A percentile compares a stretch with the other conserved stretches of the same genome.
Conservation (phyloP, 768 basidiomycete species). For the Boletus reticulatus region DNA sequence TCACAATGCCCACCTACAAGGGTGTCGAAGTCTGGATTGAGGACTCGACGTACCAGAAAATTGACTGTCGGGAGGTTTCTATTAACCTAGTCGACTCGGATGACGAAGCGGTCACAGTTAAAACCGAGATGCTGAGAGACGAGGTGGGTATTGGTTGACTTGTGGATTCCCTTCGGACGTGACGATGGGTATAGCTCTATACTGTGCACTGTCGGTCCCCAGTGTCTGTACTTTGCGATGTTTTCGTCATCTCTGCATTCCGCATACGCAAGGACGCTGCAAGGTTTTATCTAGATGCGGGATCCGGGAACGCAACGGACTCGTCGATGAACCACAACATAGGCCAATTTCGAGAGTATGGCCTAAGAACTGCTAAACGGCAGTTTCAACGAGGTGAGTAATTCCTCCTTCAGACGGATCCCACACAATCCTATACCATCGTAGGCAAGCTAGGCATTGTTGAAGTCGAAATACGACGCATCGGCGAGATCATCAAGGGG, state of each 20-base stretch:
- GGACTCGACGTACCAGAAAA: constrained; percentile 7
- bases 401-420: background rate
- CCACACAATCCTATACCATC: background rate
- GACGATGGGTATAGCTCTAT: constrained; percentile 3
- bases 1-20: constrained; percentile 14
- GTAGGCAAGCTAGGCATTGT: constrained; percentile 7
- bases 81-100: constrained; percentile 10
- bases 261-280: constrained; percentile 6
- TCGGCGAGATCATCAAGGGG: constrained; percentile 5
- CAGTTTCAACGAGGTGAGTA: background rate
- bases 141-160: constrained; percentile 2
- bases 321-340: constrained; percentile 6
- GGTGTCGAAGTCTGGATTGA: constrained; percentile 19
- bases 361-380: constrained; percentile 11
- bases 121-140: constrained; percentile 6
- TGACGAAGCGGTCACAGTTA: constrained; percentile 9
- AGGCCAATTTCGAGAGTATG: background rate
- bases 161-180: background rate
- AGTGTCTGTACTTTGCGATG: constrained; percentile 15
- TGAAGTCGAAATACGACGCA: constrained; percentile 18
- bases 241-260: constrained; percentile 3
- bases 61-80: background rate
- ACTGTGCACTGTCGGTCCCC: constrained; percentile 17
- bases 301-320: background rate
- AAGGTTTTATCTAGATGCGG: constrained; percentile 10